Evolutionary conservation across 495 filamentous ascomycete species (phyloP), one percentile per base, ranked within the genome.

Genomic region (Parmelia sp.): DNA sequence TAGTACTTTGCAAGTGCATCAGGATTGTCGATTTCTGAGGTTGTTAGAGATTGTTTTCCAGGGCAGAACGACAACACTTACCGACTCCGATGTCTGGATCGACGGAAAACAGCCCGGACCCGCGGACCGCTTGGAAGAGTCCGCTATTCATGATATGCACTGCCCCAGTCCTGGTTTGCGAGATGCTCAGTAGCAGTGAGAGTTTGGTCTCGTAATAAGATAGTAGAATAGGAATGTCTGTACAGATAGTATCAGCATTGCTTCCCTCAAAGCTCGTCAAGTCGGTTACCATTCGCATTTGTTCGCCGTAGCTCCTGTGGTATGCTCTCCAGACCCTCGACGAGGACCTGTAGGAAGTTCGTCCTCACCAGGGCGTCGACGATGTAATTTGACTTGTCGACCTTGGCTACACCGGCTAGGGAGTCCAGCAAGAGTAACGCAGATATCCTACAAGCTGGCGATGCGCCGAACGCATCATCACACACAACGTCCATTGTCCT

Each of bases 31-130:
- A 88, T 83, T 65, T 85, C 84, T 83, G 63, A 8, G 9, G 10
- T 33, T 31, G 66, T 70, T 35, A 74, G 58, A 56, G n/a, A 57
- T 67, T 47, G 21, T 31, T 29, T 47, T 2, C 44, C 15, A n/a
- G 21, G 23, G 45, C 74, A 64, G 47, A 71, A 58, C 53, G 45
- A 31, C 19, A 57, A 57, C 47, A 78, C 84, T 70, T 67, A 90
- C 87, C 86, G 66, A 92, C 82, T 33, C 92, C 91, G 64, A 97
- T 84, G 74, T 99, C 94, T 8, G 95, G 93, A 74, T 99, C 94
- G 29, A 87, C 86, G n/a, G 86, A 82, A 72, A 97, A 97, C 17
- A 96, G 78, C 14, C 84, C 81, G 5, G 91, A 94, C 31, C 88
- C 83, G 27, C 87, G 87, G 31, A 96, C 80, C 0, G 89, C 81